Base-by-base conservation (phyloP, 2,329 filamentous ascomycete species). In the Cladosporium sp. region DNA sequence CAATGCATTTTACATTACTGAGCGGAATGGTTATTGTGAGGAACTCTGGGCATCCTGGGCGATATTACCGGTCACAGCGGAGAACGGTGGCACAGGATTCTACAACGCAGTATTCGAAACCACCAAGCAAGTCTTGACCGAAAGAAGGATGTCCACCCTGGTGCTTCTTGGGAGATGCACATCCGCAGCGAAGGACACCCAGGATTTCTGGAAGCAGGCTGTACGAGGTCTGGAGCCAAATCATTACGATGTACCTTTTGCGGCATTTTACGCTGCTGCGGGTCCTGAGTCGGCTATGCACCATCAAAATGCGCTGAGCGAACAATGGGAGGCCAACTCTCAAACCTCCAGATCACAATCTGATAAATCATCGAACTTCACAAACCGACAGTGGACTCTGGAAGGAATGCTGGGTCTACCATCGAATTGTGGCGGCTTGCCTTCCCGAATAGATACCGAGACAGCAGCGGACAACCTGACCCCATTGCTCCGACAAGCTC, bases 21-120 rank as follows among this genome's bases (percentile, higher is more conserved):
- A 53, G 9, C 52, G 53, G 2, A 43, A 46, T 33, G 54, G 51
- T 1, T 53, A 49, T 8, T 25, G 39, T 12, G 51, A 57, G 27
- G 57, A 59, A 16, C 36, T 48, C 13, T 48, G 45, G 45, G 45
- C 45, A 1, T 87, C 84, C 11, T 92, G 86, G 86, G 86, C 83
- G 1, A 82, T 92, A 36, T 83, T 92, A 15, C 87, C 87, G 0
- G 74, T 92, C 53, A 78, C 92, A 1, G 87, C 86, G 3, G 75
- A 77, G 32, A 83, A 90, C 52, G 88, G 88, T 2, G 79, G 79
- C 9, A 84, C 91, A 7, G 87, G 85, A 2, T 68, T 92, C 0
- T 91, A 89, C 64, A 91, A 91, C 60, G 86, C 87, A 2, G 80
- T 83, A 0, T 91, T 91, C 57, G 88, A 93, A 56, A 89, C 89